Percentiles rank a stretch among this genome's conserved stretches.
Conservation (phyloP, 2,329 filamentous ascomycete species). For the Aspergillus candidus region DNA sequence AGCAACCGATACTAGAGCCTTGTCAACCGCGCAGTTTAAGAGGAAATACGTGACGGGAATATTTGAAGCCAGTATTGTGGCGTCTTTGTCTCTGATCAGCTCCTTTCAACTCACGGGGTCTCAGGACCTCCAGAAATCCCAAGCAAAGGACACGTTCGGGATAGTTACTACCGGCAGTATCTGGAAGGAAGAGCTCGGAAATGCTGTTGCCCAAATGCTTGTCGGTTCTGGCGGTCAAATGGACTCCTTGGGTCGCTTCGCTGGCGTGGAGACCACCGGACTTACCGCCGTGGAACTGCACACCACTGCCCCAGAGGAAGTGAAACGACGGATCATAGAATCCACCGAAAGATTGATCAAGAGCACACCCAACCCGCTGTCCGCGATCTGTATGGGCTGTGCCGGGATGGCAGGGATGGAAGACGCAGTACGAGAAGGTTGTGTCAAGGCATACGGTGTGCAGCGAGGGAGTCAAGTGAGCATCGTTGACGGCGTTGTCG, state of each 20-base stretch:
- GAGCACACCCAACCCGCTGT: slow-evolving; percentile 45
- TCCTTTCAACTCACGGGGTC: slow-evolving; percentile 28
- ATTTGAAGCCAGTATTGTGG: slow-evolving; percentile 73
- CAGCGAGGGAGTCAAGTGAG: slow-evolving; percentile 53
- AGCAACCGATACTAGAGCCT: slow-evolving; percentile 20
- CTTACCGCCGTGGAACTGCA: slow-evolving; percentile 76
- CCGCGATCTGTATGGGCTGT: slow-evolving; percentile 76
- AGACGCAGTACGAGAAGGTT: slow-evolving; percentile 64
- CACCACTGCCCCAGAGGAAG: slow-evolving; percentile 56
- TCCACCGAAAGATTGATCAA: slow-evolving; percentile 63
- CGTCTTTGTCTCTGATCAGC: slow-evolving; percentile 53
- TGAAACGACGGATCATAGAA: slow-evolving; percentile 59
- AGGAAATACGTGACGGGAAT: slow-evolving; percentile 67
- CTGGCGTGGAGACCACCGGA: slow-evolving; percentile 75
- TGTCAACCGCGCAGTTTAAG: slow-evolving; percentile 10
- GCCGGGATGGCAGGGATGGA: slow-evolving; percentile 88
- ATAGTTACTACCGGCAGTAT: slow-evolving; percentile 83
- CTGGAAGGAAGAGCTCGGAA: slow-evolving; percentile 68
- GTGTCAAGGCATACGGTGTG: slow-evolving; percentile 58
- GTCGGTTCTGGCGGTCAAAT: slow-evolving; percentile 41
- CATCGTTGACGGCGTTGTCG: slow-evolving; percentile 65
- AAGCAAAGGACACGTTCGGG: slow-evolving; percentile 56
- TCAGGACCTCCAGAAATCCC: slow-evolving; percentile 27
- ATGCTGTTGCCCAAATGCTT: slow-evolving; percentile 60
- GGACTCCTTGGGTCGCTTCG: slow-evolving; percentile 51